A percentile compares a stretch with the other conserved stretches of the same genome.
These are phyloP conservation scores for Hanseniaspora clermontiae DNA, from an alignment of 805 yeast species.

Conservation along the genomic window DNA sequence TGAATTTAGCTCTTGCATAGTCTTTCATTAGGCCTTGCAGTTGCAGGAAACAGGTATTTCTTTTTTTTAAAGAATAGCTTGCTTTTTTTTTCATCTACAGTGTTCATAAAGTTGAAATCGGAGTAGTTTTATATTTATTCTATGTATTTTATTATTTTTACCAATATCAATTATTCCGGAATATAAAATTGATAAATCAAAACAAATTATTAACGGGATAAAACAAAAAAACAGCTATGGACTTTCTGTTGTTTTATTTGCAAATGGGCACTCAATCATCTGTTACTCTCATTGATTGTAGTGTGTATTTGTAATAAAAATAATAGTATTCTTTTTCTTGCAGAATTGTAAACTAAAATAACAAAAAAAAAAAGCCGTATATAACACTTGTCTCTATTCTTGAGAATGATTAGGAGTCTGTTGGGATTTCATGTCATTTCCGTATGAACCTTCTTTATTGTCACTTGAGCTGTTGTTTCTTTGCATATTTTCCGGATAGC, in stretches of 20 bases:
- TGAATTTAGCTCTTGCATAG: neutral
- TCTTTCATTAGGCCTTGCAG: neutral
- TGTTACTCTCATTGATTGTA: too few relatives aligned
- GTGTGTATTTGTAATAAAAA: too few relatives aligned
- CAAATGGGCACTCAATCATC: neutral
- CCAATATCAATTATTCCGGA: neutral
- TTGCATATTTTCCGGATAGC: slow-evolving; percentile 10
- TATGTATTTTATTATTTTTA: neutral
- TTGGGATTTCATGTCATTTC: neutral
- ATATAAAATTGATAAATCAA: neutral
- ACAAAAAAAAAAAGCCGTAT: neutral
- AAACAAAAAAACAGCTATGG: neutral
- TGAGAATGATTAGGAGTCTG: neutral
- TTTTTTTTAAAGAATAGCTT: neutral
- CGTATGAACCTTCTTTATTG: neutral
- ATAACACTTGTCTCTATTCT: neutral
- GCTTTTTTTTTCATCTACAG: neutral
- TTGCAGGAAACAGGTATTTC: neutral
- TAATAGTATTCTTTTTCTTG: neutral
- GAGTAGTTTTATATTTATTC: slow-evolving; percentile 1
- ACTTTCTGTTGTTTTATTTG: neutral
- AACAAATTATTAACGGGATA: neutral
- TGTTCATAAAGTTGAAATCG: slow-evolving; percentile 1
- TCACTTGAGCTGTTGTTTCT: neutral
- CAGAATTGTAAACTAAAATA: neutral